Evolutionary conservation across 2,329 filamentous ascomycete species (phyloP).

Genomic region (Fulvia fulva): DNA sequence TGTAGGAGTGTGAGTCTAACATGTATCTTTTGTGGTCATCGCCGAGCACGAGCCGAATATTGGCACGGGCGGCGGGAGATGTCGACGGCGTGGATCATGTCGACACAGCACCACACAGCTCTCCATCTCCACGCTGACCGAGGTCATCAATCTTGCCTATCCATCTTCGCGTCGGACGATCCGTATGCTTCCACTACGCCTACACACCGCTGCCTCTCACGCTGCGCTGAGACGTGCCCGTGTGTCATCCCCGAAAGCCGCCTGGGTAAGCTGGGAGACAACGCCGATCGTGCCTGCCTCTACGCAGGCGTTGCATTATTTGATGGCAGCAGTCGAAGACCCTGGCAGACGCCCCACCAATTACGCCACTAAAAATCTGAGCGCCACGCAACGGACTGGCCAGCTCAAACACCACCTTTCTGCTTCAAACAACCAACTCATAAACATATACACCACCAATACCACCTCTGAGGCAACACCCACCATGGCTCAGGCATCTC

Average conservation of each 20-base stretch:
- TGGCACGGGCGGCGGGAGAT: background rate
- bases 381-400: too few relatives aligned
- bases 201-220: constrained; percentile 7
- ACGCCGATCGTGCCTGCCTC: constrained; percentile 9
- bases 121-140: constrained; percentile 4
- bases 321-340: constrained; percentile 18
- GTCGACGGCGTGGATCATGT: background rate
- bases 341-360: constrained; percentile 16
- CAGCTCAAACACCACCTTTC: constrained; percentile 25
- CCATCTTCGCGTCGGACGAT: background rate
- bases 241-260: background rate
- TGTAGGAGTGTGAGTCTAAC: too few relatives aligned
- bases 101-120: background rate
- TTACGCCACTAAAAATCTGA: constrained; percentile 21
- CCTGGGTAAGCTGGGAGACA: background rate
- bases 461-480: constrained; percentile 11
- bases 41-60: constrained; percentile 4
- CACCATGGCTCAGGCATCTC: constrained; percentile 18
- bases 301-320: constrained; percentile 10
- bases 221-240: constrained; percentile 12
- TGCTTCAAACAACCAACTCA: constrained; percentile 4
- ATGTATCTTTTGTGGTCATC: background rate
- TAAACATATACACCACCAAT: constrained; percentile 6
- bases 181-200: constrained; percentile 16
- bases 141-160: constrained; percentile 7